A percentile compares a stretch with the other conserved stretches of the same genome.
phyloP scores from a whole-genome alignment of 495 filamentous ascomycete genomes.

The Cercophora sp. region DNA sequence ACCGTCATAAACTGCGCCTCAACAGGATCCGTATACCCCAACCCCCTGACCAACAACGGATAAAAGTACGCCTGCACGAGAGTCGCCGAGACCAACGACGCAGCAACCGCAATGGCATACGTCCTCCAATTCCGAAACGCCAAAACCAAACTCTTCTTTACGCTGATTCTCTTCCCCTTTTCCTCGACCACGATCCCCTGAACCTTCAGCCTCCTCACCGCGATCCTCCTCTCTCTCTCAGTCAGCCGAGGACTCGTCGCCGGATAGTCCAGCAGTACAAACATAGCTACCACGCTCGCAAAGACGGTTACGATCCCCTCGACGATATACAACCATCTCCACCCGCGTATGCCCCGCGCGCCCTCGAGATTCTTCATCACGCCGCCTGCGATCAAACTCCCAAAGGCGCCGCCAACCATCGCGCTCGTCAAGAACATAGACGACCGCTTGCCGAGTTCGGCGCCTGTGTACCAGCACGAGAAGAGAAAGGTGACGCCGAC shows the following conservation, averaged over 20 bases:
- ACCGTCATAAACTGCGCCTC: slow-evolving; percentile 40
- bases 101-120: background rate
- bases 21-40: slow-evolving; percentile 41
- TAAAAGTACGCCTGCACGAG: slow-evolving; percentile 49
- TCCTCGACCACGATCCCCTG: slow-evolving; percentile 14
- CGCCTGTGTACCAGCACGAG: slow-evolving; percentile 59
- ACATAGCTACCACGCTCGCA: slow-evolving; percentile 45
- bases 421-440: slow-evolving; percentile 56
- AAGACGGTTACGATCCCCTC: slow-evolving; percentile 53
- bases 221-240: slow-evolving; percentile 46
- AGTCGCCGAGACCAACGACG: slow-evolving; percentile 3
- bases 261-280: slow-evolving; percentile 54
- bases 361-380: slow-evolving; percentile 54
- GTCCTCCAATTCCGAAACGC: slow-evolving; percentile 8
- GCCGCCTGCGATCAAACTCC: slow-evolving; percentile 38
- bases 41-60: slow-evolving; percentile 44
- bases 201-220: slow-evolving; percentile 27
- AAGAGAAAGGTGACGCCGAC: slow-evolving; percentile 55
- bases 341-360: slow-evolving; percentile 42
- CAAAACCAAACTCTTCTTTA: background rate
- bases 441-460: slow-evolving; percentile 57
- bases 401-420: slow-evolving; percentile 57
- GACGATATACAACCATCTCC: slow-evolving; percentile 51
- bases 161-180: background rate
- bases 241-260: slow-evolving; percentile 58